Evolutionary conservation across 2,329 filamentous ascomycete genomes (phyloP), one percentile per base, ranked within the genome.

Genomic region (Magnaporthiopsis incrustans): DNA sequence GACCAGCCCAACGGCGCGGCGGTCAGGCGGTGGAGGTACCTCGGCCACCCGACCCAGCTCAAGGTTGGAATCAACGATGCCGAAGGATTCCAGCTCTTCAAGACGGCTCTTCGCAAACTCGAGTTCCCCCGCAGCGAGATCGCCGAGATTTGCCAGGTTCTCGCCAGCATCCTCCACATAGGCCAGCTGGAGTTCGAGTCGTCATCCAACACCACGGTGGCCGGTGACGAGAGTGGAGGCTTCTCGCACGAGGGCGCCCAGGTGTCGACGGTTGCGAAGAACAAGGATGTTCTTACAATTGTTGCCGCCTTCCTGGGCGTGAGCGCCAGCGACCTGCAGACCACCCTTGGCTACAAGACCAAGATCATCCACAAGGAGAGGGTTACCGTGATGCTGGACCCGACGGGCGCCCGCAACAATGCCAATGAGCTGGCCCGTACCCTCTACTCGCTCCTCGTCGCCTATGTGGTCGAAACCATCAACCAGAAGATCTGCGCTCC

Each of bases 381-480:
- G 64, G 95, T 99, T n/a, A 99, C 95, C 0, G 91, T 99, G 68
- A 96, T 99, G 93, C 84, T 99, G 44, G 95, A 99, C 72, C 91
- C 94, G 8, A 88, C 87, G 65, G 95, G 95, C 56, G 95, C 95
- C 59, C 89, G 92, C 62, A 89, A 87, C 56, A 97, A 97, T 70
- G 95, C 95, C 22, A 93, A 98, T 72, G 95, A 98, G 76, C 85
- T 99, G 61, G 93, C 95, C 5, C 85, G 94, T 62, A 97, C 94
- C 0, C 80, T 99, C 0, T 99, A 99, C 78, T 94, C 93, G 6
- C 86, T 99, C 11, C 82, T 99, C 8, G 94, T 98, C 18, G 92
- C 94, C 22, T 97, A 93, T 75, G 88, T 99, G 56, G 91, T 98
- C 70, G 95, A 99, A 78, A 89, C 83, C 65, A 90, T 97, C 74